A percentile compares a stretch with the other conserved stretches of the same genome.
These are phyloP conservation scores for Citrus medica DNA, from an alignment of 345 rosid species.

Conservation along the genomic window DNA sequence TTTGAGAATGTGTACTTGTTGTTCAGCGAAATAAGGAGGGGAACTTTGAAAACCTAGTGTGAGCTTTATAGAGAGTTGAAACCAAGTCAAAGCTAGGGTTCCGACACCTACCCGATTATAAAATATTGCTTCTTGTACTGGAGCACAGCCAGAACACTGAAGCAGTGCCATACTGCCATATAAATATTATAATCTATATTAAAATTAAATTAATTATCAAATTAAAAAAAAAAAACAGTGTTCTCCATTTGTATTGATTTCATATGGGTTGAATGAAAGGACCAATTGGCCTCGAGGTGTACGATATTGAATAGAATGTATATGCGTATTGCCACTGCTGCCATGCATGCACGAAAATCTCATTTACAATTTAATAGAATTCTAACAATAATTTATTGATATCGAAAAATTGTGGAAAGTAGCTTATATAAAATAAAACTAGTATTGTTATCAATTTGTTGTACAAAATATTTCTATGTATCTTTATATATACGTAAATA, in stretches of 20 bases:
- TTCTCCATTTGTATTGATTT: not conserved
- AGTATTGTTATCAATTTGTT: too few relatives aligned
- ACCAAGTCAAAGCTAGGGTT: constrained; percentile 45
- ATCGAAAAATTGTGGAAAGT: too few relatives aligned
- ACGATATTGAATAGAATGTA: not conserved
- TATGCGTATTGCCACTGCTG: not conserved
- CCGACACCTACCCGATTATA: constrained; percentile 14
- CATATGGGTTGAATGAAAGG: not conserved
- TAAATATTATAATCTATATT: not conserved
- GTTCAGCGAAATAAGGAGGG: constrained; percentile 25
- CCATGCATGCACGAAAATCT: not conserved
- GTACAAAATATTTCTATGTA: too few relatives aligned
- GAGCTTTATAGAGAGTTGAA: constrained; percentile 41
- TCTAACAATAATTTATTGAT: too few relatives aligned
- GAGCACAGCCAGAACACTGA: constrained; percentile 22
- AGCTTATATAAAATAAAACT: too few relatives aligned
- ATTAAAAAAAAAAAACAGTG: not conserved
- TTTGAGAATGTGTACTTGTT: not conserved
- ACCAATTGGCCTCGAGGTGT: not conserved
- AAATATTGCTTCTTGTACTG: constrained; percentile 21
- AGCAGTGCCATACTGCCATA: not conserved
- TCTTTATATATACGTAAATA: too few relatives aligned
- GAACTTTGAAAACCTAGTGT: constrained; percentile 14
- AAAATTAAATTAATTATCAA: not conserved
- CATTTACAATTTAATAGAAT: too few relatives aligned